Evolutionary conservation across 2,329 filamentous ascomycete species (phyloP).

Genomic region (Nectriaceae sp.): DNA sequence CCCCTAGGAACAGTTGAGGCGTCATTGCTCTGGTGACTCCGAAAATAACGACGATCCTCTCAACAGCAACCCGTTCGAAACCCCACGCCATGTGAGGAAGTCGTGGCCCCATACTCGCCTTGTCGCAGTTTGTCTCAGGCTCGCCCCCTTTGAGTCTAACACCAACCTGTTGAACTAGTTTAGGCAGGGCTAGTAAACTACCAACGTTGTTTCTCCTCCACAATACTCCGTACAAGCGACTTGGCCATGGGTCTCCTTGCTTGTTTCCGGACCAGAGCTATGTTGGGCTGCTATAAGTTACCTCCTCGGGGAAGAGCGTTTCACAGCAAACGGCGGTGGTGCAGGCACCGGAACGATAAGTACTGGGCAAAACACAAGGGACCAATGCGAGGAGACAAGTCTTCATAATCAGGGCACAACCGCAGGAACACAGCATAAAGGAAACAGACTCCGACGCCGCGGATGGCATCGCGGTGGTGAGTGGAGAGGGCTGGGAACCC

Average conservation of each 20-base stretch:
- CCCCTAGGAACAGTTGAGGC: slow-evolving; percentile 22
- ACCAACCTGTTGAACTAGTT: too few species aligned
- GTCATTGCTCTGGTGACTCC: slow-evolving; percentile 15
- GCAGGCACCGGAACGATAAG: too few species aligned
- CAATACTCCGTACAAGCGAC: too few species aligned
- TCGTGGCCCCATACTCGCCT: slow-evolving; percentile 17
- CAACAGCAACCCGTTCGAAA: background rate
- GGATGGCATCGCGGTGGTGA: slow-evolving; percentile 21
- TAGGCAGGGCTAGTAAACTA: too few species aligned
- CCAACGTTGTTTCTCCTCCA: too few species aligned
- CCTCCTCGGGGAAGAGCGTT: too few species aligned
- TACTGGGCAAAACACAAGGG: background rate
- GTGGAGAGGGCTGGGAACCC: slow-evolving; percentile 20
- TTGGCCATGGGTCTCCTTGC: too few species aligned
- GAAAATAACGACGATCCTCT: slow-evolving; percentile 5
- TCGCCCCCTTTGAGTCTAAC: slow-evolving; percentile 23
- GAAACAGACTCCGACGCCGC: slow-evolving; percentile 17
- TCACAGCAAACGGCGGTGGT: too few species aligned
- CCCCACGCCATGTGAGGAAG: slow-evolving; percentile 12
- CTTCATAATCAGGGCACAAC: too few species aligned
- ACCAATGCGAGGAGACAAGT: background rate
- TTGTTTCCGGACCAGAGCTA: too few species aligned
- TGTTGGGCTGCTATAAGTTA: too few species aligned
- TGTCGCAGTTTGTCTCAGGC: slow-evolving; percentile 12
- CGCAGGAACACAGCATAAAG: background rate